phyloP scores from a whole-genome alignment of 805 yeast species.

The Naumovozyma castellii region DNA sequence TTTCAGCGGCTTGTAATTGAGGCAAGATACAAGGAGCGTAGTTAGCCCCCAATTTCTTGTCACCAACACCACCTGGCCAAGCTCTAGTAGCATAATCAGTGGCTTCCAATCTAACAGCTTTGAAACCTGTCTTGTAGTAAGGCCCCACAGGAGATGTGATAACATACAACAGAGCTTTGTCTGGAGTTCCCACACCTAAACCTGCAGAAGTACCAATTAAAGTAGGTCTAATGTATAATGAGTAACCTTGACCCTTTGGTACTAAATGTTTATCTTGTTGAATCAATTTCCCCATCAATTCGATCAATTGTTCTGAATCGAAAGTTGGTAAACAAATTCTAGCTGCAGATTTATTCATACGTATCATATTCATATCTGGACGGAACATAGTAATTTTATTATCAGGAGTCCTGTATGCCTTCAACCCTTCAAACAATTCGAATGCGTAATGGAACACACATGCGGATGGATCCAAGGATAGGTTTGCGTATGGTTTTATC shows the following conservation, averaged over 20 bases:
- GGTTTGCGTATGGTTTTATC: conserved; percentile 74
- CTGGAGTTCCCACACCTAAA: conserved; percentile 79
- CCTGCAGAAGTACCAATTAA: conserved; percentile 86
- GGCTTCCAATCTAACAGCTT: conserved; percentile 89
- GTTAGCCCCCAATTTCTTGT: conserved; percentile 93
- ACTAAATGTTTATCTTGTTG: conserved; percentile 67
- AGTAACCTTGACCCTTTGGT: conserved; percentile 81
- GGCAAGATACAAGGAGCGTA: conserved; percentile 94
- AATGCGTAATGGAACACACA: conserved; percentile 92
- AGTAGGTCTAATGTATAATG: conserved; percentile 89
- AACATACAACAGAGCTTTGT: conserved; percentile 70
- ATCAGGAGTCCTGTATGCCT: conserved; percentile 66
- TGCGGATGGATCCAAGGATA: conserved; percentile 75
- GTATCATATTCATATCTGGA: conserved; percentile 81
- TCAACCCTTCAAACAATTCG: conserved; percentile 91
- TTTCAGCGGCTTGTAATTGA: conserved; percentile 76
- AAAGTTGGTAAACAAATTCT: conserved; percentile 86
- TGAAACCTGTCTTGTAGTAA: conserved; percentile 89
- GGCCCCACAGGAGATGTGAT: conserved; percentile 97
- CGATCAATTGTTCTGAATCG: conserved; percentile 66
- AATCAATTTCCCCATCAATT: conserved; percentile 67
- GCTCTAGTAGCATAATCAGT: conserved; percentile 95
- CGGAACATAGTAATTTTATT: conserved; percentile 77
- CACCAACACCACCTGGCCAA: conserved; percentile 99
- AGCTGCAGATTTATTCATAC: conserved; percentile 82